Percentiles rank a stretch among this genome's conserved stretches.
Evolutionary conservation across 2,329 filamentous ascomycete genomes (phyloP).

Genomic region (Fusarium agapanthi): DNA sequence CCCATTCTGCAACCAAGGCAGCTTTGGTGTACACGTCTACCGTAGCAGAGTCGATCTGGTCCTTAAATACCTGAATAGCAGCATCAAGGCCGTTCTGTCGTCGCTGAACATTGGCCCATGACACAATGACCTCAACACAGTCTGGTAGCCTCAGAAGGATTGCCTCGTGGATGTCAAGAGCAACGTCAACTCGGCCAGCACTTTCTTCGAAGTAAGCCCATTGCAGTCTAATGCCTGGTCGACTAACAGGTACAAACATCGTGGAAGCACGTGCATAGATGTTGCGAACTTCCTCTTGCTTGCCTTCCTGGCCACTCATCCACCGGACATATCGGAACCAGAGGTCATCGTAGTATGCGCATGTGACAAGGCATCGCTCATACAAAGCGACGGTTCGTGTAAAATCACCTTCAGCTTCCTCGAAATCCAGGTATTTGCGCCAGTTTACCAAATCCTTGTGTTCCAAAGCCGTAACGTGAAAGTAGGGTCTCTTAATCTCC

Average conservation of each 20-base stretch:
- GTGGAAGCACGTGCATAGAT: slow-evolving; percentile 90
- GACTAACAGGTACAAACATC: slow-evolving; percentile 85
- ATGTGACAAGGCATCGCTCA: slow-evolving; percentile 91
- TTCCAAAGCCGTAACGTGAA: slow-evolving; percentile 93
- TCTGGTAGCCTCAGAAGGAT: slow-evolving; percentile 81
- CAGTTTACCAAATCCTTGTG: slow-evolving; percentile 86
- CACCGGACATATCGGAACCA: slow-evolving; percentile 97
- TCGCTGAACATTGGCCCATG: slow-evolving; percentile 85
- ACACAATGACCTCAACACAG: slow-evolving; percentile 87
- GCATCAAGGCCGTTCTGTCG: slow-evolving; percentile 85
- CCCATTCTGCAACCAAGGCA: slow-evolving; percentile 88
- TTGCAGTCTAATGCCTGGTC: slow-evolving; percentile 84
- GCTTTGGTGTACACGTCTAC: slow-evolving; percentile 85
- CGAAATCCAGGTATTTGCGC: slow-evolving; percentile 96
- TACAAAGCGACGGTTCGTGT: slow-evolving; percentile 83
- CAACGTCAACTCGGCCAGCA: slow-evolving; percentile 76
- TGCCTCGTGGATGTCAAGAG: slow-evolving; percentile 83
- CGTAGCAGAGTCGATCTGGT: slow-evolving; percentile 77
- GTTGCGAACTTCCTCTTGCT: slow-evolving; percentile 89
- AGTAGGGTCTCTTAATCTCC: slow-evolving; percentile 95
- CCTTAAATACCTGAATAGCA: slow-evolving; percentile 83
- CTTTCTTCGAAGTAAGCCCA: slow-evolving; percentile 97
- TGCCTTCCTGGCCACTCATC: slow-evolving; percentile 83
- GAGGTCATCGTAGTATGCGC: slow-evolving; percentile 95
- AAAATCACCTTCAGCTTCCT: slow-evolving; percentile 85